Conservation (phyloP, 2,329 filamentous ascomycete species). For the Cephalotrichum gorgonifer region DNA sequence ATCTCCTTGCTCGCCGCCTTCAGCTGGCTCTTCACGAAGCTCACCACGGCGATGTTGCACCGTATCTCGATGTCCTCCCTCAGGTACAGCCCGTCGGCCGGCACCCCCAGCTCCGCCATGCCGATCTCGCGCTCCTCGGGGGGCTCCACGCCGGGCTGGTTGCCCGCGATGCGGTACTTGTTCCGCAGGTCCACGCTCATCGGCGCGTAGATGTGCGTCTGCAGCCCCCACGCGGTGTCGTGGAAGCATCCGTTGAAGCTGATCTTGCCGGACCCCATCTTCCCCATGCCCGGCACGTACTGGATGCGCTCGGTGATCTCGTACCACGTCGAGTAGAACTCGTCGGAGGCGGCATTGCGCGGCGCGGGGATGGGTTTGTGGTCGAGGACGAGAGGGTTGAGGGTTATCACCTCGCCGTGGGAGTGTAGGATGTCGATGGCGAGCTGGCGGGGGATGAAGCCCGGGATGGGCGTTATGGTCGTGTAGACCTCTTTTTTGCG, state of each 20-base stretch:
- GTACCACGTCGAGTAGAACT: slow-evolving; percentile 67
- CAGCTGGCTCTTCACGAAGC: slow-evolving; percentile 56
- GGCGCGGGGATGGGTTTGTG: slow-evolving; percentile 56
- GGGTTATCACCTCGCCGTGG: slow-evolving; percentile 59
- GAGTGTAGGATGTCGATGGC: slow-evolving; percentile 64
- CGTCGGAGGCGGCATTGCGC: slow-evolving; percentile 56
- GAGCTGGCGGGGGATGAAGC: slow-evolving; percentile 60
- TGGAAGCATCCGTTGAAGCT: slow-evolving; percentile 64
- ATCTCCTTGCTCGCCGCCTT: slow-evolving; percentile 58
- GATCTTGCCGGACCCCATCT: slow-evolving; percentile 54
- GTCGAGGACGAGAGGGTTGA: slow-evolving; percentile 58
- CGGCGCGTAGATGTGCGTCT: slow-evolving; percentile 62
- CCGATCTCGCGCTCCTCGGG: slow-evolving; percentile 54
- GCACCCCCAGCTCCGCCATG: slow-evolving; percentile 44
- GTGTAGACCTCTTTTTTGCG: slow-evolving; percentile 57
- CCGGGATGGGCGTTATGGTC: slow-evolving; percentile 59
- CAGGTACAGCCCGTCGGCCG: slow-evolving; percentile 55
- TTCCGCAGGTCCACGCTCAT: slow-evolving; percentile 57
- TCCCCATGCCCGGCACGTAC: slow-evolving; percentile 55
- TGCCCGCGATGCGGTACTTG: slow-evolving; percentile 58
- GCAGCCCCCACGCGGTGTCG: slow-evolving; percentile 60
- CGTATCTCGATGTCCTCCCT: slow-evolving; percentile 62
- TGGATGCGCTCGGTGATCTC: slow-evolving; percentile 62
- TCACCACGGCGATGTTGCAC: slow-evolving; percentile 55
- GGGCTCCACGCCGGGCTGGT: slow-evolving; percentile 55